These are phyloP conservation scores for Panicum miliaceum DNA, from an alignment of 176 grass and related monocot genomes.

Conservation along the genomic window DNA sequence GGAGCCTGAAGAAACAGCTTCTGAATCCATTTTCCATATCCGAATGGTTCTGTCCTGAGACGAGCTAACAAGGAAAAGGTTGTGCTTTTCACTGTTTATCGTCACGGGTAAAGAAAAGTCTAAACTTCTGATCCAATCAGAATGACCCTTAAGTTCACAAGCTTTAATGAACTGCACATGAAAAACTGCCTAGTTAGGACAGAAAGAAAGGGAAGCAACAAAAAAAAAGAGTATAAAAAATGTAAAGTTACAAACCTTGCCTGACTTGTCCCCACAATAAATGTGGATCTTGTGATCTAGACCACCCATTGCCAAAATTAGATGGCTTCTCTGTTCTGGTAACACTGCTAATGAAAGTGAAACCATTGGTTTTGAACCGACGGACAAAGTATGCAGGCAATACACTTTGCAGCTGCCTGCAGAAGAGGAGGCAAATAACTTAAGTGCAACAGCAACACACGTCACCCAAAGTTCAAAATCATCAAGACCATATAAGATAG, in stretches of 20 bases:
- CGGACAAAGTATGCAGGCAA: conserved; percentile 73
- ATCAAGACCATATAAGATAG: too few species aligned
- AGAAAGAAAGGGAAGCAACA: background rate
- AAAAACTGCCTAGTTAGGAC: conserved; percentile 38
- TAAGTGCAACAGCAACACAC: background rate
- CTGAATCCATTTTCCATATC: conserved; percentile 85
- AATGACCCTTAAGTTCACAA: conserved; percentile 95
- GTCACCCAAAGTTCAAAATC: conserved; percentile 1
- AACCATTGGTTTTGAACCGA: conserved; percentile 96
- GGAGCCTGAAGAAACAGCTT: conserved; percentile 44
- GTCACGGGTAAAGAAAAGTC: conserved; percentile 85
- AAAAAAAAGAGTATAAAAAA: background rate
- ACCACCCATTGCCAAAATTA: conserved; percentile 95
- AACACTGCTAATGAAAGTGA: conserved; percentile 78
- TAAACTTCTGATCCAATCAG: conserved; percentile 97
- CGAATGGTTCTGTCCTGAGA: conserved; percentile 97
- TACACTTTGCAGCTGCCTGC: conserved; percentile 71
- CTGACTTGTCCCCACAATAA: conserved; percentile 65
- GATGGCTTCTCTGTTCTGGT: conserved; percentile 50
- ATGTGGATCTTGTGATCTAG: conserved; percentile 93
- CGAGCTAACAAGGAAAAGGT: conserved; percentile 86
- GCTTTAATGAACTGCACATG: conserved; percentile 65
- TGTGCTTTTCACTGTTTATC: conserved; percentile 54
- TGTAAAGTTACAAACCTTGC: conserved; percentile 66
- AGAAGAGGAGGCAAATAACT: conserved; percentile 23